These are phyloP conservation scores for Narthecium ossifragum DNA, from an alignment of 106 monocot genomes.

Conservation along the genomic window DNA sequence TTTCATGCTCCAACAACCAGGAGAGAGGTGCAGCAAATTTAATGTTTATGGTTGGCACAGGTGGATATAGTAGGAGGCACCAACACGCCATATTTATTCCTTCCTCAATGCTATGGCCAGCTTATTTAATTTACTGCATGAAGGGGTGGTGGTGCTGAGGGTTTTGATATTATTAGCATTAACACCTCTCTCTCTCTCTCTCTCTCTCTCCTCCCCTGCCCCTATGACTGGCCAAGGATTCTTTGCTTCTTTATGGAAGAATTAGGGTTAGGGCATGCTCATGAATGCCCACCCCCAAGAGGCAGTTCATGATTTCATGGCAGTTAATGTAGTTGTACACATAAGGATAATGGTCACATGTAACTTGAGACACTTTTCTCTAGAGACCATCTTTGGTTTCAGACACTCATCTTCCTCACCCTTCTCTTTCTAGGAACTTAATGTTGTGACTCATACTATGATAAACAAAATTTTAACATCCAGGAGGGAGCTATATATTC, in stretches of 20 bases:
- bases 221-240: too few species aligned
- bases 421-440: too few species aligned
- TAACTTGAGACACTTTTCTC: not conserved
- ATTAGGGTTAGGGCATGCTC: conserved; percentile 28
- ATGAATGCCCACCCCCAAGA: conserved; percentile 44
- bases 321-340: conserved; percentile 17
- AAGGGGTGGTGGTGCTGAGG: conserved; percentile 5
- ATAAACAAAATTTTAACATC: too few species aligned
- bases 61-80: conserved; percentile 5
- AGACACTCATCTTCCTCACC: too few species aligned
- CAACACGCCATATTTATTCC: conserved; percentile 25
- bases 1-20: conserved; percentile 46
- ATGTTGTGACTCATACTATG: too few species aligned
- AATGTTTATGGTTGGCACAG: conserved; percentile 21
- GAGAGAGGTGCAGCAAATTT: conserved; percentile 40
- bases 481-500: too few species aligned
- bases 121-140: conserved; percentile 20
- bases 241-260: conserved; percentile 17
- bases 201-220: conserved; percentile 1
- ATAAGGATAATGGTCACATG: conserved; percentile 22
- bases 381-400: too few species aligned
- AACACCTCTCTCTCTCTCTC: not conserved
- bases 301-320: conserved; percentile 32
- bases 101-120: conserved; percentile 11
- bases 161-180: not conserved